phyloP scores from a whole-genome alignment of 2,329 filamentous ascomycete genomes.

The Colletotrichum costaricense region DNA sequence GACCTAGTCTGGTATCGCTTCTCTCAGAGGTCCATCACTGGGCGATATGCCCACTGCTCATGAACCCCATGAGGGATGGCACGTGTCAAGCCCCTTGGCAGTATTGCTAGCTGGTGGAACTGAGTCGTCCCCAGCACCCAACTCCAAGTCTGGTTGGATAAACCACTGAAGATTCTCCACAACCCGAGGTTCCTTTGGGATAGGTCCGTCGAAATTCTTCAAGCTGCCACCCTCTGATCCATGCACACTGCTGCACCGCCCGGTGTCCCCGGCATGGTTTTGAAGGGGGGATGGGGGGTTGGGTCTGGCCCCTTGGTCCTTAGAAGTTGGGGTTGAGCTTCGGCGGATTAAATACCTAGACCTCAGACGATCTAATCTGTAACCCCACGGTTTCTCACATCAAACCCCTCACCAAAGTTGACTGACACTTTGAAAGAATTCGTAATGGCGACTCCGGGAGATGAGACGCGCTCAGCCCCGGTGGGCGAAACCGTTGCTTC shows the following conservation, averaged over 20 bases:
- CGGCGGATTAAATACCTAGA: not conserved
- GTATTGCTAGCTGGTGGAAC: not conserved
- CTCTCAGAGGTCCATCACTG: not conserved
- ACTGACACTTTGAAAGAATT: not conserved
- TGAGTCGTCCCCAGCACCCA: not conserved
- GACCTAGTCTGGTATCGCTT: not conserved
- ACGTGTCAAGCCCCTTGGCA: conserved; percentile 1
- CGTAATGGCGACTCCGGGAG: not conserved
- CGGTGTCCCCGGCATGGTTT: not conserved
- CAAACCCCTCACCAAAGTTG: not conserved
- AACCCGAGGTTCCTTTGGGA: not conserved
- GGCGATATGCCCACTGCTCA: not conserved
- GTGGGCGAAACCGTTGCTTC: not conserved
- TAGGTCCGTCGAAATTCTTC: not conserved
- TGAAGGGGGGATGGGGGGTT: not conserved
- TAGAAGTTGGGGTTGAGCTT: not conserved
- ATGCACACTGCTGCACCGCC: not conserved
- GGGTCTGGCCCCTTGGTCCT: not conserved
- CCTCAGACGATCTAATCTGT: not conserved
- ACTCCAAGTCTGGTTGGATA: not conserved
- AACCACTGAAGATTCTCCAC: not conserved
- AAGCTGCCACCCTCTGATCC: not conserved
- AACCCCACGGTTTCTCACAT: not conserved
- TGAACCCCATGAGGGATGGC: not conserved
- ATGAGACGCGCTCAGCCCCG: not conserved